Evolutionary conservation across 768 basidiomycete genomes (phyloP), one percentile per base, ranked within the genome.

Genomic region (Pleurotus djamor): DNA sequence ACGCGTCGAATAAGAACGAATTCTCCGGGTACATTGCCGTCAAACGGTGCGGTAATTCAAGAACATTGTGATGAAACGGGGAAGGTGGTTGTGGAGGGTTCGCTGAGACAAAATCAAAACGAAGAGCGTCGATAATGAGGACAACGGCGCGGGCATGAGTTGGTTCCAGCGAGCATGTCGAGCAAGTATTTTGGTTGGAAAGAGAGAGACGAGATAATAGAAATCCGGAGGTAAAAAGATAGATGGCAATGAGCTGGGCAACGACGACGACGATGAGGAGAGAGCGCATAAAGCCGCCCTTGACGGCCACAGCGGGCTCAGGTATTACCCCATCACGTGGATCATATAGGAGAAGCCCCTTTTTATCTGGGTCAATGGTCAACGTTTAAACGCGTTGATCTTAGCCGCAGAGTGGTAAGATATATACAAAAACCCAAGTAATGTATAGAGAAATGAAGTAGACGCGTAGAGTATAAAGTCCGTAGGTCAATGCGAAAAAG

Each of bases 161-260:
- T 0, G 86, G 80, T 17, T 71, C 67, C 6, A 87, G 74, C 7
- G 79, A 81, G 68, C 83, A 84, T 47, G 69, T 67, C 0, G 68
- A 59, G 59, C 84, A 83, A 5, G 73, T 62, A 12, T 83, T 80
- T 59, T 78, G 71, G 50, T 89, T 74, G 0, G 87, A 76, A 4
- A 95, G 81, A 0, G 94, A 83, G 0, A 91, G 76, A n/a, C 89
- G 81, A 9, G 84, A 89, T 57, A 94, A 80, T 33, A 99, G 86
- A 72, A 98, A 99, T 7, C 97, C 97, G 21, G 87, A 82, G 0
- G 91, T 92, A 74, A 97, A 98, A 57, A 96, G 84, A 70, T 91
- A 92, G 32, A 98, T 85, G 12, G 90, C 94, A 32, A 86, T 79
- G 48, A 87, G 65, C 65, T 98, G 95, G 32, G 91, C 70, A 49